phyloP scores from a whole-genome alignment of 192 early-diverging fungal species.

The Coemansia sp. region DNA sequence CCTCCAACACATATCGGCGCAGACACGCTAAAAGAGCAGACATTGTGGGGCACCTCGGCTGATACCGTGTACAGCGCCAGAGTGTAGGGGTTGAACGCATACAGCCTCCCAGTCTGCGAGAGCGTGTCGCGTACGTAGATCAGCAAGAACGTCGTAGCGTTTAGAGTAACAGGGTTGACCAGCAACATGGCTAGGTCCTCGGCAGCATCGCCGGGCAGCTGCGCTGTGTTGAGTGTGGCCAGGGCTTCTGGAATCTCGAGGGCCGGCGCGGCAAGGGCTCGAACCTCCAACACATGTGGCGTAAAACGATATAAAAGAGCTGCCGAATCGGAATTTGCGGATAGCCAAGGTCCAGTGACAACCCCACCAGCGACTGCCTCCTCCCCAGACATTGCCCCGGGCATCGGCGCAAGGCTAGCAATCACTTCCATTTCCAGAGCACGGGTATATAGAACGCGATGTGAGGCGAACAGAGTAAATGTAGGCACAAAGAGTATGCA shows the following conservation, averaged over 20 bases:
- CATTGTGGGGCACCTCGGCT: conserved; percentile 23
- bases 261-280: conserved; percentile 13
- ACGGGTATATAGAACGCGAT: not conserved
- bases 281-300: conserved; percentile 38
- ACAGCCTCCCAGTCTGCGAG: conserved; percentile 15
- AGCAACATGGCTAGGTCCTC: conserved; percentile 35
- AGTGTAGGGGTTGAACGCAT: conserved; percentile 41
- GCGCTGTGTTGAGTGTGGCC: conserved; percentile 38
- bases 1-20: conserved; percentile 30
- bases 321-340: not conserved
- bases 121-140: conserved; percentile 33
- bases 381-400: too few species aligned
- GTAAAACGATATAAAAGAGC: conserved; percentile 38
- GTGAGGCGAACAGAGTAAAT: not conserved
- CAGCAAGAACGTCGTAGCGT: conserved; percentile 23
- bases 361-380: conserved; percentile 14
- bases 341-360: conserved; percentile 10
- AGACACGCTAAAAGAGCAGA: conserved; percentile 33
- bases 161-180: conserved; percentile 27
- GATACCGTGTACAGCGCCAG: conserved; percentile 25
- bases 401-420: conserved; percentile 30
- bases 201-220: conserved; percentile 25
- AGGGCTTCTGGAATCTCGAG: conserved; percentile 26
- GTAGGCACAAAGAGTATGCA: not conserved
- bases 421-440: conserved; percentile 29